Conservation (phyloP, 1,284 basidiomycete species). For the Cyathus olla region DNA sequence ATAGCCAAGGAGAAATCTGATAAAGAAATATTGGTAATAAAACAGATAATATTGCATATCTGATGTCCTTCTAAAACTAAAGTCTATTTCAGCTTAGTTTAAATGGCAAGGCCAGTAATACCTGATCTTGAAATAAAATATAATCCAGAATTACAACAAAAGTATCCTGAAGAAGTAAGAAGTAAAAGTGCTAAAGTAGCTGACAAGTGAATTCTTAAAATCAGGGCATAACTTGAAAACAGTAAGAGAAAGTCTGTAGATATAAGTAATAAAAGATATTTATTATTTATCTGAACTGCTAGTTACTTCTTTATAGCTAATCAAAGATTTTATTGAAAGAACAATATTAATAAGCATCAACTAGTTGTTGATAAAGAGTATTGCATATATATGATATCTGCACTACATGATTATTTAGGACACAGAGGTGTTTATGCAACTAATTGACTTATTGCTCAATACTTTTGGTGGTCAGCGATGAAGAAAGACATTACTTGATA, state of each 20-base stretch:
- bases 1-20: neutral
- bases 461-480: neutral
- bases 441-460: neutral
- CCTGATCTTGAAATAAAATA: neutral
- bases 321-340: neutral
- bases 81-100: neutral
- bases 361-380: neutral
- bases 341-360: neutral
- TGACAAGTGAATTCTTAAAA: neutral
- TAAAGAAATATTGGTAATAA: neutral
- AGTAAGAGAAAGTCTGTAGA: neutral
- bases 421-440: neutral
- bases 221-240: neutral
- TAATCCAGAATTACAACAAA: neutral
- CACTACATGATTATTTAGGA: neutral
- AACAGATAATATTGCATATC: too few relatives aligned
- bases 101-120: neutral
- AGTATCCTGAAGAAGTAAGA: neutral
- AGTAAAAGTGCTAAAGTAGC: neutral
- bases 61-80: neutral
- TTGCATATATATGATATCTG: conserved; percentile 1
- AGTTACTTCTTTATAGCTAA: neutral
- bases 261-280: neutral
- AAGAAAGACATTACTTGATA: neutral
- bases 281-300: neutral